Base-by-base conservation (phyloP, 1,284 basidiomycete species). In the Microbotryum intermedium region DNA sequence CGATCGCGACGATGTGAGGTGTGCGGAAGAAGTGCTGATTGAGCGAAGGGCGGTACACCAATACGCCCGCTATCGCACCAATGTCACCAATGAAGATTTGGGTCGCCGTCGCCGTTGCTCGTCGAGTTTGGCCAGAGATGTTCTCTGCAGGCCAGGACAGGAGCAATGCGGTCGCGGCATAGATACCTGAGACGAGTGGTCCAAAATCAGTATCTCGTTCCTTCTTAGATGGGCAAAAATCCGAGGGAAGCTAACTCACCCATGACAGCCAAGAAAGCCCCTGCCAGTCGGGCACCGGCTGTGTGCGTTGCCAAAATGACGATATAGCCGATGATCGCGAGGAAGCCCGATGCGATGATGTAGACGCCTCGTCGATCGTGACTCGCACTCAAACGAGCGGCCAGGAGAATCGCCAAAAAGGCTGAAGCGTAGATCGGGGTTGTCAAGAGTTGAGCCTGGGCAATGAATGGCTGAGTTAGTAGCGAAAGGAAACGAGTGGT, bases 71-170 rank as follows among this genome's bases (percentile, higher is more conserved):
- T 59, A 86, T 81, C 23, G 83, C 82, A 6, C 83, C 85, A 48
- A 82, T 74, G 68, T 86, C 83, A 8, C 84, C 84, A 13, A 85
- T 79, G 42, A 79, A 80, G 60, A 87, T 85, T 71, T 85, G 83
- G 79, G 84, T 80, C 2, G 83, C 84, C 3, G 83, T 77, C 0
- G 81, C 82, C 1, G 83, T 78, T 1, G 84, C 84, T 6, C 84
- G 79, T 70, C 85, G 85, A 1, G 84, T 86, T 68, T 85, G 84
- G 4, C 81, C 82, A 9, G 81, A 81, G n/a, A 85, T 81, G 65
- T 86, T 86, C 73, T 85, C 83, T n/a, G 81, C 78, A 0, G 84
- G 83, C 80, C 84, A 84, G 59, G 69, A 9, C n/a, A 62, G 42
- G 23, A 67, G 57, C 0, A 67, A 59, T 2, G 60, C 60, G 50